Conservation (phyloP, 2,329 filamentous ascomycete genomes). For the Metarhizium brunneum region DNA sequence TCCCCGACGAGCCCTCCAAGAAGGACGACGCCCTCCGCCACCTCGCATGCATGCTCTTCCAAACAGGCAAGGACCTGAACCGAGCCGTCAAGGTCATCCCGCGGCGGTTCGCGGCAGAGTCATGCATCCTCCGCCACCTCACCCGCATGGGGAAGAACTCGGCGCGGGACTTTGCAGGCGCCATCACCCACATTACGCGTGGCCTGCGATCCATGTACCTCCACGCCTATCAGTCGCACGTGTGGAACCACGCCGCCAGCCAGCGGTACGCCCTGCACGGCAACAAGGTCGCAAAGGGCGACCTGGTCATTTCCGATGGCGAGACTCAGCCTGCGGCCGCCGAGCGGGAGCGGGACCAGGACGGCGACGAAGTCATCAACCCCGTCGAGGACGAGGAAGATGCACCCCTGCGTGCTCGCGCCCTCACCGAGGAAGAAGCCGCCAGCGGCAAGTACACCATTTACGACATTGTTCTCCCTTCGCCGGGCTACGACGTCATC, state of each 20-base stretch:
- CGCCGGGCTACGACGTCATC: conserved; percentile 82
- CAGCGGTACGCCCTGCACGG: conserved; percentile 73
- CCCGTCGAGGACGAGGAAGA: conserved; percentile 33
- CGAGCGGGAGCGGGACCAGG: conserved; percentile 47
- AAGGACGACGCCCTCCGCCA: conserved; percentile 74
- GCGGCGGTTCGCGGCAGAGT: conserved; percentile 72
- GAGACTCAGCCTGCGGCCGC: conserved; percentile 18
- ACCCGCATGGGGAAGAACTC: conserved; percentile 35
- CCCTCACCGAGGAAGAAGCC: conserved; percentile 69
- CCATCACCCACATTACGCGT: conserved; percentile 69
- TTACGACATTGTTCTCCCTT: conserved; percentile 82
- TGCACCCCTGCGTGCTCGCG: conserved; percentile 49
- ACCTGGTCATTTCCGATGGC: conserved; percentile 58
- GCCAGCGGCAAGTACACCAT: conserved; percentile 68
- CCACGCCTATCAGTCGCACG: conserved; percentile 88
- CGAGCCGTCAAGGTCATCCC: conserved; percentile 63
- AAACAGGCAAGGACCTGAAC: conserved; percentile 45
- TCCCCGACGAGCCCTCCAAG: conserved; percentile 41
- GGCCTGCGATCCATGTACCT: conserved; percentile 89
- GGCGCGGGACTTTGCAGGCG: conserved; percentile 67
- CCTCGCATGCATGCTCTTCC: conserved; percentile 67
- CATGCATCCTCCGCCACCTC: conserved; percentile 69
- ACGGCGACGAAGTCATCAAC: conserved; percentile 37
- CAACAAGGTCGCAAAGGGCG: conserved; percentile 65
- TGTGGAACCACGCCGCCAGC: conserved; percentile 85